Percentiles rank a stretch among this genome's conserved stretches.
phyloP scores from a whole-genome alignment of 2,329 filamentous ascomycete species.

The Gaeumannomyces sp. region DNA sequence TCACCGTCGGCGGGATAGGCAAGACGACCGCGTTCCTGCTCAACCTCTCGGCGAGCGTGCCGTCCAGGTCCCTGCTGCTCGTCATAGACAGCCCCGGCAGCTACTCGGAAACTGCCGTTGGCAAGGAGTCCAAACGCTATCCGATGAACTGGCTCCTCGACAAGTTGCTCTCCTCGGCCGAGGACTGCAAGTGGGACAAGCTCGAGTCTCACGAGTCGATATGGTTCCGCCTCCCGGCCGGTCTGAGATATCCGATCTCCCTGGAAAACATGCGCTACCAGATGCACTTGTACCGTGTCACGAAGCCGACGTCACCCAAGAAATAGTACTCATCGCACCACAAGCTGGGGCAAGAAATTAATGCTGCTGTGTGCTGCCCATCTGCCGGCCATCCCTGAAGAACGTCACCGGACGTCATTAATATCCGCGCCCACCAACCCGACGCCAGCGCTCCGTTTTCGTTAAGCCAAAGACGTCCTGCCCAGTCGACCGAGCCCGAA shows the following conservation, averaged over 20 bases:
- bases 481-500: not conserved
- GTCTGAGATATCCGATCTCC: conserved; percentile 71
- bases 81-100: conserved; percentile 91
- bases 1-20: conserved; percentile 65
- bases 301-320: not conserved
- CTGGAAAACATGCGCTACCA: conserved; percentile 96
- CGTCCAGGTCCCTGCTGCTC: conserved; percentile 61
- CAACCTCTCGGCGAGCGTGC: conserved; percentile 53
- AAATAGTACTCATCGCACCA: not conserved
- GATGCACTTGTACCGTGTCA: conserved; percentile 68
- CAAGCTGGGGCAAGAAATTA: not conserved
- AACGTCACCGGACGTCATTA: not conserved
- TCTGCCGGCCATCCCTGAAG: not conserved
- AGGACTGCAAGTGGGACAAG: conserved; percentile 60
- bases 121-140: conserved; percentile 59
- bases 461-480: not conserved
- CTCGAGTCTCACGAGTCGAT: conserved; percentile 67
- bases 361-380: not conserved
- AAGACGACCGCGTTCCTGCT: conserved; percentile 74
- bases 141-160: conserved; percentile 93
- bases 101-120: conserved; percentile 76
- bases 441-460: not conserved
- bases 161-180: conserved; percentile 55
- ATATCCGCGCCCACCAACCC: not conserved
- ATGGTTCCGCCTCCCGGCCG: conserved; percentile 73